phyloP scores from a whole-genome alignment of 441 rosid species.

The Macaranga tanarius region DNA sequence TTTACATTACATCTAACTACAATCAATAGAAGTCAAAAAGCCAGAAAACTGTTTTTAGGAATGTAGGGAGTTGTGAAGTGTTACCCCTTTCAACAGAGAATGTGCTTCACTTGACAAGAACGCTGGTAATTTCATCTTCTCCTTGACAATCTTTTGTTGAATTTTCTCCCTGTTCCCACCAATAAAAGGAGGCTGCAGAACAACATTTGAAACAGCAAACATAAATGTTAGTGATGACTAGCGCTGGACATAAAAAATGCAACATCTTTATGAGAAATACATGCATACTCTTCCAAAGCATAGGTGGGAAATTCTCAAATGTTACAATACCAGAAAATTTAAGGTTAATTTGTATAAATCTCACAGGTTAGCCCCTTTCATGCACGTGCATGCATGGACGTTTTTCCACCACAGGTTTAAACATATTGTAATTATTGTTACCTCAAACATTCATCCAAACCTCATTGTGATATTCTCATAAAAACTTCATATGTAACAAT shows the following conservation, averaged over 20 bases:
- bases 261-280: background rate
- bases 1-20: background rate
- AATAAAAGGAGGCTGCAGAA: conserved; percentile 34
- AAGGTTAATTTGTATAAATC: background rate
- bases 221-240: background rate
- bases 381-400: background rate
- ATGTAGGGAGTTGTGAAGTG: background rate
- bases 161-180: conserved; percentile 36
- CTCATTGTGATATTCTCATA: background rate
- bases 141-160: conserved; percentile 67
- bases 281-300: background rate
- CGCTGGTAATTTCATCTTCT: conserved; percentile 70
- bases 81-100: conserved; percentile 69
- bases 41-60: background rate
- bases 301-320: background rate
- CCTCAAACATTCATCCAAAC: background rate
- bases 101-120: conserved; percentile 66
- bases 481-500: background rate
- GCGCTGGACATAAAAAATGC: background rate
- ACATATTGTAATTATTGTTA: background rate
- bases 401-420: background rate
- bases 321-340: background rate
- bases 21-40: background rate
- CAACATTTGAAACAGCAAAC: background rate
- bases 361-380: background rate